Evolutionary conservation across 2,329 filamentous ascomycete genomes (phyloP), one percentile per base, ranked within the genome.

Genomic region (Penicillium sp.): DNA sequence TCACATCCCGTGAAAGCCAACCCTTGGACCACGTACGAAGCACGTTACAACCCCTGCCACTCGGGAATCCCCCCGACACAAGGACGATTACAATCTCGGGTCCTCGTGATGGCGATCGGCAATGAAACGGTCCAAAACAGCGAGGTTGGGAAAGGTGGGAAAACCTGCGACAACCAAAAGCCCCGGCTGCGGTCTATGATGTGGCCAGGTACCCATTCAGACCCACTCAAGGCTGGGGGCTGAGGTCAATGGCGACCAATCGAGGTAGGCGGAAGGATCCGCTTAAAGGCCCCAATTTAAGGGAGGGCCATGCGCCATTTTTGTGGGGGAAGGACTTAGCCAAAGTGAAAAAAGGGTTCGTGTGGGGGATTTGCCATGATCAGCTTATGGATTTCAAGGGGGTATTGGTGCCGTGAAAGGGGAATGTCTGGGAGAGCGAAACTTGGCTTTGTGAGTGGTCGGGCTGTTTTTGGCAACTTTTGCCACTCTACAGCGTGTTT

Each of bases 241-340:
- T 48, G 56, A 57, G 52, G 35, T 56, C 44, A 45, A 24, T 44
- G 35, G 29, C 11, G 21, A 4, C 50, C 50, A 52, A 46, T 53
- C 19, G 43, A 24, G 21, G 8, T 51, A 9, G 16, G 55, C 62
- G 59, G 62, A 55, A 53, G 54, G 55, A 60, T 64, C 63, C 63
- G 57, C 58, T 53, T 22, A 53, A 33, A 29, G 37, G 33, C 45
- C 54, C 54, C 53, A 46, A 55, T 57, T 49, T 55, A 46, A 58
- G 53, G 52, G 53, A 52, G 26, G 56, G 39, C 61, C 60, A 62
- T 63, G 64, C 63, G 64, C 63, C 62, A 64, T 64, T 64, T 66
- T 67, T 67, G 64, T 67, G 64, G 64, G 64, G 64, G 63, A 64
- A 52, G 27, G 27, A 33, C 14, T 3, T 21, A 24, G n/a, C 26